Percentiles rank a stretch among this genome's conserved stretches.
These are phyloP conservation scores for Hibiscus trionum DNA, from an alignment of 345 rosid genomes.

Conservation along the genomic window DNA sequence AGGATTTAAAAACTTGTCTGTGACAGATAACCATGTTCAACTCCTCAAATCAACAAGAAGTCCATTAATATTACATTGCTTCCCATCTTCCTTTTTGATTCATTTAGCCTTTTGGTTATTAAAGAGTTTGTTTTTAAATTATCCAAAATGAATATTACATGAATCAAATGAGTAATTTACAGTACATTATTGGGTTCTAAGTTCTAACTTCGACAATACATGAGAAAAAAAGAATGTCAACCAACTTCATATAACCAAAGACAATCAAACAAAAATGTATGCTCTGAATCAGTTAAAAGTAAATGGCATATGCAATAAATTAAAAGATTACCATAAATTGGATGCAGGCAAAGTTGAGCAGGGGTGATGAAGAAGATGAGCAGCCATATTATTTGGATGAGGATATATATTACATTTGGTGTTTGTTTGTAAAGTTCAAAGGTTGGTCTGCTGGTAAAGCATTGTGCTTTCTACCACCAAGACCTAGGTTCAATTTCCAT, in stretches of 20 bases:
- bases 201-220: not conserved
- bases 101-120: not conserved
- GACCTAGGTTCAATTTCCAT: too few species aligned
- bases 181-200: not conserved
- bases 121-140: not conserved
- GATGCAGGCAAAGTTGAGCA: not conserved
- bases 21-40: slow-evolving; percentile 8
- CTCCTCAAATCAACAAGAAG: not conserved
- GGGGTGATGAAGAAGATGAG: too few species aligned
- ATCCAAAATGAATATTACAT: not conserved
- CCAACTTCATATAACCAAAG: not conserved
- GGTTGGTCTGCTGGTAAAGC: too few species aligned
- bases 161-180: slow-evolving; percentile 1
- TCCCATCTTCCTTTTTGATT: not conserved
- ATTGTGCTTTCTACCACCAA: too few species aligned
- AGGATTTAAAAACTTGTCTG: slow-evolving; percentile 30
- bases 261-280: not conserved
- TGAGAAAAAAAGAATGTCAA: not conserved
- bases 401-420: too few species aligned
- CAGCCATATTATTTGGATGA: too few species aligned
- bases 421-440: too few species aligned
- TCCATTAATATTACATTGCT: not conserved
- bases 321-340: not conserved
- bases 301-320: not conserved
- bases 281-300: not conserved